Evolutionary conservation across 2,329 filamentous ascomycete genomes (phyloP), one percentile per base, ranked within the genome.

Genomic region (Colletotrichum cereale): DNA sequence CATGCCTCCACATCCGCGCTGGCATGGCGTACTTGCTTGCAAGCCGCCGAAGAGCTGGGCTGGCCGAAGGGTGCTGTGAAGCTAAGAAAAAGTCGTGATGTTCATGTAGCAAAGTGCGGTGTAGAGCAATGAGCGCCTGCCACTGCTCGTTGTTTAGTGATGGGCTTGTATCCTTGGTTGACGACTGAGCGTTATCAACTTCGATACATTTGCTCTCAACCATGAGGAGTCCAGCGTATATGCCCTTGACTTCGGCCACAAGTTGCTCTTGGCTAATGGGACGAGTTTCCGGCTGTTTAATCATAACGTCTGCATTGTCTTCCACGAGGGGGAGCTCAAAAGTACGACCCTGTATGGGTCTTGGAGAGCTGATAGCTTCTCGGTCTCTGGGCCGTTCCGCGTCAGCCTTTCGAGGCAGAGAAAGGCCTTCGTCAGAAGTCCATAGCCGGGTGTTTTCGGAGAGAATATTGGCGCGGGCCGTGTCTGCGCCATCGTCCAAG

Each of bases 1-100:
- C 96, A 75, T 97, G 93, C 0, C 94, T 87, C 96, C 96, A 98
- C 93, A 98, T 96, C 0, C 96, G 86, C 0, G 93, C 94, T 0
- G 96, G 95, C 94, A 98, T 98, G 0, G 91, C 90, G 75, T 97
- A 97, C 73, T 96, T 96, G 0, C 88, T 87, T 0, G 95, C 92
- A 0, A 98, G 80, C 0, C 89, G 84, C 3, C 88, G 86, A 0
- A 98, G 79, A 0, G 91, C 89, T 0, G 86, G 86, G 31, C 87
- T 93, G 0, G 94, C 93, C 0, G 91, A 92, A 0, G 94, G 95
- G 77, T 98, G 95, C 75, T 98, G 95, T 0, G 90, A 93, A 0
- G 95, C 95, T 1, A 97, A 84, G 69, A 98, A 95, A 76, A 96
- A 96, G 73, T 96, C 93, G 69, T 95, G 92, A 68, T 96, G 92